Base-by-base conservation (phyloP, 495 filamentous ascomycete genomes). In the Aspergillus panamensis region DNA sequence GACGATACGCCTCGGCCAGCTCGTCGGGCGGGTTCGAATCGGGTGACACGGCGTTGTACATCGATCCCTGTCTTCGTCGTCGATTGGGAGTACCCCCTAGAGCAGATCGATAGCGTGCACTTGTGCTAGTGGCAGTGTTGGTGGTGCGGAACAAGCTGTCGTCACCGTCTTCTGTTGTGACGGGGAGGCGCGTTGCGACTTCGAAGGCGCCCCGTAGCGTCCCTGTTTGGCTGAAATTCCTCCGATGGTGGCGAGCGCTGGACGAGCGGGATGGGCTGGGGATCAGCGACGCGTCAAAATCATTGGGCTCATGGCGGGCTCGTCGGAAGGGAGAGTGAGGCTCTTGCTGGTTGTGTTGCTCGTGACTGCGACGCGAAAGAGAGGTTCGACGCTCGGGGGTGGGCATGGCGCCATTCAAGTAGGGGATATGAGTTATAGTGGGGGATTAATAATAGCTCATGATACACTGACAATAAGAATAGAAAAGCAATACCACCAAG, bases 1-100 rank as follows among this genome's bases (percentile, higher is more conserved):
- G 70, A 47, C 70, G 66, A 56, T 82, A 82, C 6, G 69, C 64
- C 57, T 81, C 77, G 16, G 60, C 65, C 1, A 77, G 57, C 44
- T 78, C 79, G 32, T 70, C 63, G 30, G 75, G 77, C 6, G 78
- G 76, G 31, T 73, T 76, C 1, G 77, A 79, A 0, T 59, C 65
- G 10, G 68, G 60, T 12, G 59, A 73, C 48, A 53, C 32, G 9
- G 35, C 37, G 29, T 14, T 47, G 39, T 54, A 20, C n/a, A 45
- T 45, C 19, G 42, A 53, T n/a, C 32, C 54, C 48, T 60, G 56
- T 20, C 55, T 51, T 56, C 58, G 50, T n/a, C 33, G 53, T 45
- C 57, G 62, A 33, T 54, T 58, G 16, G 62, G 53, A 10, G 54
- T 39, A 12, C 55, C 60, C 17, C 48, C 42, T 19, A 45, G n/a